Percentiles rank a stretch among this genome's conserved stretches.
Conservation (phyloP, 805 yeast genomes). For the Dipodascopsis tothii region DNA sequence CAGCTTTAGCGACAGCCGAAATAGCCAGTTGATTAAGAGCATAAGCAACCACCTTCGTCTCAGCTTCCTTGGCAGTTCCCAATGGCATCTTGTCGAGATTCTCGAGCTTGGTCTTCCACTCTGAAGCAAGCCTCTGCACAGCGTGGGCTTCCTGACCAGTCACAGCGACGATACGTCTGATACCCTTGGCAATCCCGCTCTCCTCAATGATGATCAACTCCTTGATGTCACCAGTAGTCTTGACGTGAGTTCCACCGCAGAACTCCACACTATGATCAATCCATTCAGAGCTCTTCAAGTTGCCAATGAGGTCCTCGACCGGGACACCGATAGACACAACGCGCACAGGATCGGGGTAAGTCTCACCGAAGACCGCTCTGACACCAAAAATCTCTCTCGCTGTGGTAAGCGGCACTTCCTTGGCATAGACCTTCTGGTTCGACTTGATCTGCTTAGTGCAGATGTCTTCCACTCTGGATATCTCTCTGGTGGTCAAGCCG, state of each 20-base stretch:
- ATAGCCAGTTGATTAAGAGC: constrained; percentile 73
- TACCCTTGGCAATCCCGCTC: constrained; percentile 97
- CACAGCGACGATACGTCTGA: constrained; percentile 94
- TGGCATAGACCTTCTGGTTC: constrained; percentile 66
- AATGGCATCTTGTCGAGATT: constrained; percentile 57
- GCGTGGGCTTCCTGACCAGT: constrained; percentile 86
- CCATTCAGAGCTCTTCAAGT: constrained; percentile 75
- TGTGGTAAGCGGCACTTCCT: constrained; percentile 65
- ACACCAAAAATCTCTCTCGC: constrained; percentile 77
- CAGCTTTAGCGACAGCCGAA: constrained; percentile 71
- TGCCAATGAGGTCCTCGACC: constrained; percentile 66
- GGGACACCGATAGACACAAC: constrained; percentile 93
- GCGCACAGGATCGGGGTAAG: constrained; percentile 97
- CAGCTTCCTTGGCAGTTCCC: constrained; percentile 72
- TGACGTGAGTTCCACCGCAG: constrained; percentile 98
- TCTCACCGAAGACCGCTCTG: constrained; percentile 98
- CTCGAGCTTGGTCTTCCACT: constrained; percentile 55
- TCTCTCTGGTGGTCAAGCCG: constrained; percentile 64
- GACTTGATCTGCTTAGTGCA: constrained; percentile 63
- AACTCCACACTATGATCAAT: constrained; percentile 74
- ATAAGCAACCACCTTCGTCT: constrained; percentile 76
- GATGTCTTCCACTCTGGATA: constrained; percentile 67
- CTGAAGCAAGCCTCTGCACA: constrained; percentile 77
- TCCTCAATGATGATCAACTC: constrained; percentile 87
- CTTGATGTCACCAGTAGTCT: constrained; percentile 85